Base-by-base conservation (phyloP, 345 rosid species). In the Kandelia obovata region DNA sequence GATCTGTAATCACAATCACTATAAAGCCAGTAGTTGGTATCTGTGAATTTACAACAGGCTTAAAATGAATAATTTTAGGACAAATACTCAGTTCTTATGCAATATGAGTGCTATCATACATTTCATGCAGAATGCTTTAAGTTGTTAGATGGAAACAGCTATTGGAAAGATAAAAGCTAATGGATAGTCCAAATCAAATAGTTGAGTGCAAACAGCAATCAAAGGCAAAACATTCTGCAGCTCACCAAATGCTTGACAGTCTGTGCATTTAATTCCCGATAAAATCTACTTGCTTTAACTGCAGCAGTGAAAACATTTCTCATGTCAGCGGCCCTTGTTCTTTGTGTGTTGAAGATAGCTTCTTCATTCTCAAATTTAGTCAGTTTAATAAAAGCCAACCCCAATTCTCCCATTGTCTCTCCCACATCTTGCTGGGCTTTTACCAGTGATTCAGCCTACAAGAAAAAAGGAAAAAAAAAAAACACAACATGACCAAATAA, bases 381-480 rank as follows among this genome's bases (percentile, higher is more conserved):
- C 75, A 92, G 77, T 75, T 95, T 95, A 68, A 96, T 89, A 68
- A 96, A 92, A 15, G 97, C 85, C 78, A 90, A 73, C 53, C 99
- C 97, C 62, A 95, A 63, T 71, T 89, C 98, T 62, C 97, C 98
- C 91, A 92, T 83, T 51, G 99, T 92, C 64, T 92, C 98, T 60
- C 99, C 97, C 90, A 89, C 89, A 78, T 92, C 99, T 84, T 95
- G 97, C 72, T 92, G 98, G 52, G 94, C 90, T 80, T 95, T 90
- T 27, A 95, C 99, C n/a, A 95, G 83, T 11, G 87, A 66, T 75
- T 90, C 98, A 26, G 98, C 99, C 98, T 95, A 80, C 32, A 26
- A 35, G 51, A 34, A 71, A 63, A 66, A 35, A 51, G 28, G 63
- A 57, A 66, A 61, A 39, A 59, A 39, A 59, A 66, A 21, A 67